These are phyloP conservation scores for Suhomyces xylopsoci DNA, from an alignment of 805 yeast genomes.

Conservation along the genomic window DNA sequence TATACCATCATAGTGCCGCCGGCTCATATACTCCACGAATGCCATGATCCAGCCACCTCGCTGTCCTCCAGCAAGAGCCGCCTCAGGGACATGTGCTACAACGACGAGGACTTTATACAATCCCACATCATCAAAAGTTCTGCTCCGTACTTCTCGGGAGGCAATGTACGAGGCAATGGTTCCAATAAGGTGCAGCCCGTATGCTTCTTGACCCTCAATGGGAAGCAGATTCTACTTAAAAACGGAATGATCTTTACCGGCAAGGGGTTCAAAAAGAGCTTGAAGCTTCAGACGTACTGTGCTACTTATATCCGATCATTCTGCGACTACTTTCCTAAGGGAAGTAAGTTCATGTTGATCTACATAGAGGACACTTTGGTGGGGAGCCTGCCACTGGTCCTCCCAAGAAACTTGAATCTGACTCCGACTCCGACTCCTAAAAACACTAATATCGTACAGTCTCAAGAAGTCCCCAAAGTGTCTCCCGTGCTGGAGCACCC, in stretches of 20 bases:
- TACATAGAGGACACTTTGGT: conserved; percentile 55
- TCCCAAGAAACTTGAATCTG: neutral
- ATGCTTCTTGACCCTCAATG: conserved; percentile 53
- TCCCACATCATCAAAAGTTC: conserved; percentile 54
- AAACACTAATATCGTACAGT: neutral
- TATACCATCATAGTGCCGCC: conserved; percentile 66
- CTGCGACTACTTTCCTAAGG: conserved; percentile 57
- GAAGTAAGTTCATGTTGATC: conserved; percentile 53
- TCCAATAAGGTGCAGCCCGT: conserved; percentile 34
- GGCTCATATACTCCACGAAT: conserved; percentile 39
- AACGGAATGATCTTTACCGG: conserved; percentile 55
- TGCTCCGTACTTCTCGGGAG: conserved; percentile 20
- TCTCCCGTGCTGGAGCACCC: neutral
- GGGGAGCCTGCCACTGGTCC: conserved; percentile 29
- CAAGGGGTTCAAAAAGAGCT: conserved; percentile 52
- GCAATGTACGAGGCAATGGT: conserved; percentile 14
- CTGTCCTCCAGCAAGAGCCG: conserved; percentile 21
- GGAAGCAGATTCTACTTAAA: conserved; percentile 53
- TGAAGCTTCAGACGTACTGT: conserved; percentile 47
- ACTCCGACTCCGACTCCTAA: neutral
- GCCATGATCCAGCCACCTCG: conserved; percentile 26
- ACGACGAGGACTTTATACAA: conserved; percentile 54
- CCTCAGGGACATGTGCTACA: conserved; percentile 51
- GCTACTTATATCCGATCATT: conserved; percentile 34
- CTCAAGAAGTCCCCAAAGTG: neutral